Base-by-base conservation (phyloP, 495 filamentous ascomycete species). In the Immersiella caudata region DNA sequence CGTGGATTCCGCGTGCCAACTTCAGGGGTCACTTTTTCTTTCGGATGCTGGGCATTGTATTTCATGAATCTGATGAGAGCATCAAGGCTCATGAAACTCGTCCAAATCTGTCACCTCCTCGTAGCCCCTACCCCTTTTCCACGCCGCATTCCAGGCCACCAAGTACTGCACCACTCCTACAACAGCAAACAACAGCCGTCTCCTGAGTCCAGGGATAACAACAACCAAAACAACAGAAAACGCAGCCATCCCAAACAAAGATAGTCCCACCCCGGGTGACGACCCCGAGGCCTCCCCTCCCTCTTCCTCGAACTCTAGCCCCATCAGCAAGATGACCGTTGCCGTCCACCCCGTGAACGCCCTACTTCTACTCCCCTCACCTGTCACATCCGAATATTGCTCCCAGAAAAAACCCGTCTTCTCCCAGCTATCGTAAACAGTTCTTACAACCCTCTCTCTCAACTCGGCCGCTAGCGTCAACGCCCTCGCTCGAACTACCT, bases 301-400 rank as follows among this genome's bases (percentile, higher is more conserved):
- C 26, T 21, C 50, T 22, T 11, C 51, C 11, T 14, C 27, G 26
- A 78, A 70, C 7, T 76, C 74, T 90, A 97, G 90, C 36, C 84
- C 85, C 93, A 97, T 94, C 72, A 97, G 90, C 81, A 96, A 95
- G 21, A 97, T 91, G 68, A 97, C 93, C 75, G 96, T 81, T 76
- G 90, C 93, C 49, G 94, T 97, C 94, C 94, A 97, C 56, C 94
- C 94, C 9, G 93, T 94, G 77, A 97, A 97, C 80, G 97, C 94
- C 78, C 95, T 92, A 26, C 92, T 97, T 46, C 93, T 85, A 79
- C 96, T 94, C 20, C 94, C 94, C 55, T 86, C 84, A 25, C 94
- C 94, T 1, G 89, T 95, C 68, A 94, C 91, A 0, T 93, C 90
- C 73, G 94, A 91, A 77, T 97, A 97, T 78, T 97, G 94, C 75